Evolutionary conservation across 73 alveolate species (phyloP).

Genomic region (Paramecium pentaurelia): DNA sequence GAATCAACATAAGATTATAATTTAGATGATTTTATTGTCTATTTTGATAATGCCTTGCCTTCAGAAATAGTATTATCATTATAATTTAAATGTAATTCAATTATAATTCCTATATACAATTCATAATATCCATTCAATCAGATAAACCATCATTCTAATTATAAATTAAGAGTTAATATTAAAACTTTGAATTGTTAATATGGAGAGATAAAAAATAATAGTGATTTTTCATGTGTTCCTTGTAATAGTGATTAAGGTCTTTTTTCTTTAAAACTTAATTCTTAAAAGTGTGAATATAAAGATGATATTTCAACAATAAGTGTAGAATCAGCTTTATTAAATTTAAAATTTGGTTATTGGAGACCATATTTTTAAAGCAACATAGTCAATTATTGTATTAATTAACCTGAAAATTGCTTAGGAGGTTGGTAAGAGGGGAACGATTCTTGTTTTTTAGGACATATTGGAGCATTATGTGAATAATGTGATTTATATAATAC

Average conservation of each 20-base stretch:
- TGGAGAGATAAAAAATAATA: background rate
- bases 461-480: slow-evolving; percentile 49
- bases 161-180: background rate
- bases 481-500: slow-evolving; percentile 13
- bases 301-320: background rate
- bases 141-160: background rate
- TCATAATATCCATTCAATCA: background rate
- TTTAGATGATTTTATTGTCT: background rate
- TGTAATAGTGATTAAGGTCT: background rate
- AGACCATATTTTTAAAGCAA: slow-evolving; percentile 3
- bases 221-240: background rate
- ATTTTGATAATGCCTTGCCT: background rate
- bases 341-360: slow-evolving; percentile 30
- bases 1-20: background rate
- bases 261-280: background rate
- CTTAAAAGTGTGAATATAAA: background rate
- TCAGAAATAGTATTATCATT: background rate
- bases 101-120: background rate
- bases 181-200: background rate
- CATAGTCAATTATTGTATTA: background rate
- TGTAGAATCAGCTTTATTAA: background rate
- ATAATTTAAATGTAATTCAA: background rate
- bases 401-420: background rate
- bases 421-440: slow-evolving; percentile 51
- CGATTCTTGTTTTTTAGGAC: background rate